Conservation (phyloP, 768 basidiomycete genomes). For the Porphyrellus cyaneotinctus region DNA sequence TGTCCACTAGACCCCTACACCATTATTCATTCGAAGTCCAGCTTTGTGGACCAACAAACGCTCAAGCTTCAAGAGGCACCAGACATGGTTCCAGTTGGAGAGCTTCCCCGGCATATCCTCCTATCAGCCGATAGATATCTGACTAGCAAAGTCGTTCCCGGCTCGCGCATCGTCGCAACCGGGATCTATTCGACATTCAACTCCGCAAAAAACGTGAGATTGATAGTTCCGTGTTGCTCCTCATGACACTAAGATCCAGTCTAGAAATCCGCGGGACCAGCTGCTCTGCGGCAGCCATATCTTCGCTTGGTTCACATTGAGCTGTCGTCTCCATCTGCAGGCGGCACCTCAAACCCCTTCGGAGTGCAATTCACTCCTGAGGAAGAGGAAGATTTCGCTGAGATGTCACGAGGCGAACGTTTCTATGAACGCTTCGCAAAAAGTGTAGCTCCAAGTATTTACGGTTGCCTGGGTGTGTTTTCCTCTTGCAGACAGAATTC, state of each 20-base stretch:
- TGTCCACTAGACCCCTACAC: slow-evolving; percentile 96
- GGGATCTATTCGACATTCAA: slow-evolving; percentile 98
- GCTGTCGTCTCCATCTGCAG: slow-evolving; percentile 72
- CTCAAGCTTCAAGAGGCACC: slow-evolving; percentile 98
- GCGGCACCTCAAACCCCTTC: slow-evolving; percentile 76
- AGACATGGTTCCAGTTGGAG: slow-evolving; percentile 99
- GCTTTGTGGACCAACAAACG: slow-evolving; percentile 93
- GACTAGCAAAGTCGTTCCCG: slow-evolving; percentile 91
- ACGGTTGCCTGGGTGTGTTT: slow-evolving; percentile 76
- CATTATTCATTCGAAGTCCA: slow-evolving; percentile 90
- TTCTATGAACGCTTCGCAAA: slow-evolving; percentile 93
- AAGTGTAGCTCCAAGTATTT: slow-evolving; percentile 97
- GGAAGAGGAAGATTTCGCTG: slow-evolving; percentile 94
- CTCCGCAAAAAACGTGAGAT: slow-evolving; percentile 72
- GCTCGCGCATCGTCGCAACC: slow-evolving; percentile 91
- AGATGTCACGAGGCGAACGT: slow-evolving; percentile 82
- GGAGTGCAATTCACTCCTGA: slow-evolving; percentile 88
- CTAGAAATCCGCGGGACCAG: slow-evolving; percentile 77
- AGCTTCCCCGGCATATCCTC: slow-evolving; percentile 92
- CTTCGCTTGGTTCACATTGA: slow-evolving; percentile 92
- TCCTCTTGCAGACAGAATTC: not conserved
- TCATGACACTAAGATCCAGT: not conserved
- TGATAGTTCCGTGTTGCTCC: not conserved
- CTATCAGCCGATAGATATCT: slow-evolving; percentile 88
- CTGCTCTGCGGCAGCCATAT: slow-evolving; percentile 91